Evolutionary conservation across 306 rosid genomes (phyloP).

Genomic region (Lathyrus sativus): DNA sequence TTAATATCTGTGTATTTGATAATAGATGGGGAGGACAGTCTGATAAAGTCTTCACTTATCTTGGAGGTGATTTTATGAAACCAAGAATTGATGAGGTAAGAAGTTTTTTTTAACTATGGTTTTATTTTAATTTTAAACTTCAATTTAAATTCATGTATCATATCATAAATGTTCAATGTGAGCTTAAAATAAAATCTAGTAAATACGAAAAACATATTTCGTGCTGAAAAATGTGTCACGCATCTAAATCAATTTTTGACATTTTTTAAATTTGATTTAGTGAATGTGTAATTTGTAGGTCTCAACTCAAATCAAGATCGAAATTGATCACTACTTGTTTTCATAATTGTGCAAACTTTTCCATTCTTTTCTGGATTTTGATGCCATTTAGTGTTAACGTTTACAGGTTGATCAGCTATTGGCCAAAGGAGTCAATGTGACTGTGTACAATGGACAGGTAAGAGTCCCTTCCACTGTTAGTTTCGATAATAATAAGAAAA

Average conservation of each 20-base stretch:
- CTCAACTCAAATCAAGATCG: too few species aligned
- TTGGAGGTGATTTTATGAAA: slow-evolving; percentile 77
- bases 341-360: background rate
- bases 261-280: too few species aligned
- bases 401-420: slow-evolving; percentile 80
- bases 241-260: too few species aligned
- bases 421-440: slow-evolving; percentile 78
- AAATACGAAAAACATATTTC: too few species aligned
- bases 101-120: too few species aligned
- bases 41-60: slow-evolving; percentile 34
- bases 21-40: slow-evolving; percentile 81
- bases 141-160: too few species aligned
- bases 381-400: slow-evolving; percentile 1
- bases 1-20: slow-evolving; percentile 13
- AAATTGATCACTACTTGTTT: background rate
- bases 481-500: slow-evolving; percentile 13
- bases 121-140: too few species aligned
- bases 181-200: too few species aligned
- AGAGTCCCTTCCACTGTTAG: slow-evolving; percentile 25
- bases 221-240: too few species aligned
- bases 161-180: too few species aligned
- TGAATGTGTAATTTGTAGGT: too few species aligned
- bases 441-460: slow-evolving; percentile 90
- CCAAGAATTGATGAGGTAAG: slow-evolving; percentile 86
- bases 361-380: background rate